Evolutionary conservation across 202 grass and related monocot species (phyloP), one percentile per base, ranked within the genome.

Genomic region (Setaria italica): DNA sequence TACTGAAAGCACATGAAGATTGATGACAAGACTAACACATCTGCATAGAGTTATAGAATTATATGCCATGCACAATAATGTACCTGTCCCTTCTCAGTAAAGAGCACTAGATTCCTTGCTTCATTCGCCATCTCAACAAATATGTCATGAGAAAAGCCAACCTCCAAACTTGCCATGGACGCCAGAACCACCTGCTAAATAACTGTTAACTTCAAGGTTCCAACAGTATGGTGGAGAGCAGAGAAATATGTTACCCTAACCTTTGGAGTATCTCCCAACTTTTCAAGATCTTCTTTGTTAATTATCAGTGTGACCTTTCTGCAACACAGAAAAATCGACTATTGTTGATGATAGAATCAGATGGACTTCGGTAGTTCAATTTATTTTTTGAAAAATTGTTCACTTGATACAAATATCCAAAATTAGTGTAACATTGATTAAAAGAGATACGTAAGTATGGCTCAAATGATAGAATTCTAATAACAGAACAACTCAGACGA

Each of bases 81-180:
- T 90, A 99, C 96, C 93, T 99, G 96, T 70, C 96, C 93, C 74
- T 89, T 99, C 82, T 99, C 91, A 80, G 93, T 95, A 85, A 99
- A 98, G 80, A 98, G 93, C 74, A 99, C 89, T 69, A 95, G 79
- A 87, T 99, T 95, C 85, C 89, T 99, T 74, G 90, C 79, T 68
- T 95, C 96, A 67, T 89, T 84, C 85, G 96, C 93, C 89, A 95
- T 92, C 34, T 99, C 96, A 81, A 95, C 96, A 94, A 99, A 99
- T 89, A 99, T 92, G 76, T 95, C 96, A 94, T 99, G 96, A 82
- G 93, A 99, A 89, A 95, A 99, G 47, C 96, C 93, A 85, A 95
- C 96, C 76, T 95, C 93, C 80, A 95, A 74, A 85, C 96, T 99
- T 75, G 93, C 91, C 93, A 95, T 99, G 76, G 96, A 99, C 70